Percentiles rank a stretch among this genome's conserved stretches.
phyloP scores from a whole-genome alignment of 2,329 filamentous ascomycete genomes.

The Fusarium stilboides region DNA sequence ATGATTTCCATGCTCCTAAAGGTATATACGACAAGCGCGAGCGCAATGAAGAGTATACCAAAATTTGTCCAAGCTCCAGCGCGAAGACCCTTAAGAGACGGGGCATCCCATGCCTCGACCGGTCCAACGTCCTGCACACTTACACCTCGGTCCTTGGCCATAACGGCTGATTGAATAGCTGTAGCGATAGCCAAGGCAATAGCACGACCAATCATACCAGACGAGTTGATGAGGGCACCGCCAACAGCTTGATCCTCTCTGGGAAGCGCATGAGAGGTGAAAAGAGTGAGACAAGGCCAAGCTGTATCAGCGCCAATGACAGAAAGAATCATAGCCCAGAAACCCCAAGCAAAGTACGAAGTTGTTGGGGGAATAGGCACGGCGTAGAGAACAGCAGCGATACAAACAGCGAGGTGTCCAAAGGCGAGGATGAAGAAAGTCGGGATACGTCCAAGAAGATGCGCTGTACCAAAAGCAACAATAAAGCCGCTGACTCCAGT shows the following conservation, averaged over 20 bases:
- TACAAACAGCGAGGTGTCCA: constrained; percentile 69
- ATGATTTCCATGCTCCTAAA: constrained; percentile 69
- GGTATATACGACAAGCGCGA: constrained; percentile 61
- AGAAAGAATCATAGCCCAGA: constrained; percentile 76
- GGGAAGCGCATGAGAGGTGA: constrained; percentile 74
- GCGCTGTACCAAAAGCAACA: constrained; percentile 70
- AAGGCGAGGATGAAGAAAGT: constrained; percentile 71
- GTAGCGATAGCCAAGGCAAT: constrained; percentile 77
- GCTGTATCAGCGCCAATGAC: constrained; percentile 78
- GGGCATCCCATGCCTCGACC: constrained; percentile 60
- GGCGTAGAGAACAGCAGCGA: constrained; percentile 74
- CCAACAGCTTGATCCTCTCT: constrained; percentile 76
- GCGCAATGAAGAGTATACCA: constrained; percentile 60
- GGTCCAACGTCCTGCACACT: constrained; percentile 61
- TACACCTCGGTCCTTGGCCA: constrained; percentile 64
- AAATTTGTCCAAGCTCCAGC: constrained; percentile 69
- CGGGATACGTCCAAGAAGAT: constrained; percentile 70
- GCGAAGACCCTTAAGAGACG: constrained; percentile 65
- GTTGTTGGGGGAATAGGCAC: constrained; percentile 73
- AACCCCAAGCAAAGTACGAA: constrained; percentile 77
- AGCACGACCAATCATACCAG: constrained; percentile 75
- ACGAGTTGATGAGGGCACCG: constrained; percentile 77
- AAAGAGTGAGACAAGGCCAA: constrained; percentile 76
- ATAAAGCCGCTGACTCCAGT: constrained; percentile 73
- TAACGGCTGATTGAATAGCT: constrained; percentile 74